Evolutionary conservation across 805 yeast species (phyloP).

Genomic region (Candida piceae): DNA sequence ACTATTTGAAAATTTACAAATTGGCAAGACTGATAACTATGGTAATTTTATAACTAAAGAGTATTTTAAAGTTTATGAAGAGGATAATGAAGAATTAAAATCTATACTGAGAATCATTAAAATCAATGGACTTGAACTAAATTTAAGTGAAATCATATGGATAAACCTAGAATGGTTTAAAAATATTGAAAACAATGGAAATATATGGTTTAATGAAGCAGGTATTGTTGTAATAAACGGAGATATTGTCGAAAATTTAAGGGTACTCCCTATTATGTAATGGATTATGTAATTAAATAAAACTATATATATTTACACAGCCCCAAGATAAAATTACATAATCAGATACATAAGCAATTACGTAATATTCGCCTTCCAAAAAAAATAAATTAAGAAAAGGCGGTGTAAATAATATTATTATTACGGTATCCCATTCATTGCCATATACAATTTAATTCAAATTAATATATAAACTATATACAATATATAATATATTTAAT

Average conservation of each 20-base stretch:
- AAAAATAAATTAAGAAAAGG: too few species aligned
- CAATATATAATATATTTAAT: too few species aligned
- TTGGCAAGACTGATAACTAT: slow-evolving; percentile 36
- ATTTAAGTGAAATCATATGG: slow-evolving; percentile 19
- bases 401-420: too few species aligned
- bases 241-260: slow-evolving; percentile 19
- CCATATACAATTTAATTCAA: too few species aligned
- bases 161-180: slow-evolving; percentile 12
- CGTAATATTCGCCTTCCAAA: too few species aligned
- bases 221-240: slow-evolving; percentile 17
- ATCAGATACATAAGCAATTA: too few species aligned
- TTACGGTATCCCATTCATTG: too few species aligned
- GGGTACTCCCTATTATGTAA: too few species aligned
- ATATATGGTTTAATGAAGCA: slow-evolving; percentile 5
- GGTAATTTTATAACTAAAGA: slow-evolving; percentile 32
- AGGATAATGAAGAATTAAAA: background rate
- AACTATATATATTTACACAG: too few species aligned
- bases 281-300: too few species aligned
- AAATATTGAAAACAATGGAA: background rate
- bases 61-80: background rate
- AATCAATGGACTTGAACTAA: slow-evolving; percentile 21
- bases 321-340: too few species aligned
- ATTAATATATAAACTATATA: too few species aligned
- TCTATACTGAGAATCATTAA: slow-evolving; percentile 18
- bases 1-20: slow-evolving; percentile 39